A percentile compares a stretch with the other conserved stretches of the same genome.
These are phyloP conservation scores for Penicillium salamii DNA, from an alignment of 495 filamentous ascomycete genomes.

Conservation along the genomic window DNA sequence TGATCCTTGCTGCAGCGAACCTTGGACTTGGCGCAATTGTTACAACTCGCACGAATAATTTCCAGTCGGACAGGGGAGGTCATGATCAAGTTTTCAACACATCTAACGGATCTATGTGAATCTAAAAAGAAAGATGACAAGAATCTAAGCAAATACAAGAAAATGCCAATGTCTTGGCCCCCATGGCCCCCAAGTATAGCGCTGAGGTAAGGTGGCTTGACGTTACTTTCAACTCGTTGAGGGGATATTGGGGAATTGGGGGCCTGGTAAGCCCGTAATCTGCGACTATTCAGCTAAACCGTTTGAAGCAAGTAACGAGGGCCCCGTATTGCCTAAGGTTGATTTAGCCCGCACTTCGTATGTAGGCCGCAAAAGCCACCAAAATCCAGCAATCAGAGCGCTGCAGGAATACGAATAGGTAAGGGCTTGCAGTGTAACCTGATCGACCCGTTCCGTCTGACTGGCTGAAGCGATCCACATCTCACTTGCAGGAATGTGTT, in stretches of 20 bases:
- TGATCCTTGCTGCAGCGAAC: constrained; percentile 9
- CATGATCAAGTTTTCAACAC: too few relatives aligned
- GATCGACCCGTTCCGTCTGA: neutral
- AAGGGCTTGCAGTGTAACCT: neutral
- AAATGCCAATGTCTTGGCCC: neutral
- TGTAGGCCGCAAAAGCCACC: too few relatives aligned
- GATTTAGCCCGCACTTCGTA: too few relatives aligned
- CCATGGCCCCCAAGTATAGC: neutral
- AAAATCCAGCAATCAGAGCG: too few relatives aligned
- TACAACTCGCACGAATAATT: constrained; percentile 7
- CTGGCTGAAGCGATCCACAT: neutral
- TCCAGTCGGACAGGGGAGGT: neutral
- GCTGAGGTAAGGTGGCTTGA: neutral
- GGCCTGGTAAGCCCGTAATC: neutral
- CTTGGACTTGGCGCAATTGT: constrained; percentile 5
- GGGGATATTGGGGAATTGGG: too few relatives aligned
- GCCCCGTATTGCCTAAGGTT: too few relatives aligned
- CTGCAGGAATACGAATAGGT: neutral
- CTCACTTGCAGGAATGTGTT: neutral
- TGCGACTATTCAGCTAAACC: neutral
- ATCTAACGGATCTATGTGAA: too few relatives aligned
- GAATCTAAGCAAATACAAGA: neutral
- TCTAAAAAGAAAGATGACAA: neutral
- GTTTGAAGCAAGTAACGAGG: neutral
- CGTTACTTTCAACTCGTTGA: too few relatives aligned